phyloP scores from a whole-genome alignment of 305 asterid genomes.

The Solanum aculeatissimum region DNA sequence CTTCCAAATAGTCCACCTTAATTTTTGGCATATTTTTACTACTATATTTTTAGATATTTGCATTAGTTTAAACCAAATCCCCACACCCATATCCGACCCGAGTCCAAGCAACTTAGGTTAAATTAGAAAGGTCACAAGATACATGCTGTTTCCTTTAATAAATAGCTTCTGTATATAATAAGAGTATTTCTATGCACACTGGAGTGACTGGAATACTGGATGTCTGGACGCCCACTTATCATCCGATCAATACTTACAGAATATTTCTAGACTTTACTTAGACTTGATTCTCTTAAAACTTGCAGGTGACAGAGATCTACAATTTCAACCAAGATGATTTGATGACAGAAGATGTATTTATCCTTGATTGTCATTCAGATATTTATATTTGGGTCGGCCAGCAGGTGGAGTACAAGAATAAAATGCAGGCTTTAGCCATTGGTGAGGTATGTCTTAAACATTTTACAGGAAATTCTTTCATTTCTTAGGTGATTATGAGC shows the following conservation, averaged over 20 bases:
- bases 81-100: neutral
- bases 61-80: neutral
- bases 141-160: neutral
- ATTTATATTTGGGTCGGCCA: constrained; percentile 93
- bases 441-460: constrained; percentile 52
- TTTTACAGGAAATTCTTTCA: neutral
- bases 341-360: constrained; percentile 90
- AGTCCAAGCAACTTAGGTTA: neutral
- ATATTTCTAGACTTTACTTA: neutral
- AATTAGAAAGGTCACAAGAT: neutral
- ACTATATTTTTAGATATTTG: neutral
- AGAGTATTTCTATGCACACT: neutral
- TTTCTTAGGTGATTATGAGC: neutral
- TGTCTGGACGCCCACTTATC: neutral
- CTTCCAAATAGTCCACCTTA: neutral
- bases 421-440: constrained; percentile 45
- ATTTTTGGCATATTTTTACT: neutral
- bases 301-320: constrained; percentile 82
- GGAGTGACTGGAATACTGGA: neutral
- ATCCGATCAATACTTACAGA: neutral
- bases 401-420: constrained; percentile 55
- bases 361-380: constrained; percentile 72
- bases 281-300: neutral
- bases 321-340: constrained; percentile 95
- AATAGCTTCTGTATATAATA: neutral